Base-by-base conservation (phyloP, 2,329 filamentous ascomycete genomes). In the Paraphaeosphaeria sporulosa region DNA sequence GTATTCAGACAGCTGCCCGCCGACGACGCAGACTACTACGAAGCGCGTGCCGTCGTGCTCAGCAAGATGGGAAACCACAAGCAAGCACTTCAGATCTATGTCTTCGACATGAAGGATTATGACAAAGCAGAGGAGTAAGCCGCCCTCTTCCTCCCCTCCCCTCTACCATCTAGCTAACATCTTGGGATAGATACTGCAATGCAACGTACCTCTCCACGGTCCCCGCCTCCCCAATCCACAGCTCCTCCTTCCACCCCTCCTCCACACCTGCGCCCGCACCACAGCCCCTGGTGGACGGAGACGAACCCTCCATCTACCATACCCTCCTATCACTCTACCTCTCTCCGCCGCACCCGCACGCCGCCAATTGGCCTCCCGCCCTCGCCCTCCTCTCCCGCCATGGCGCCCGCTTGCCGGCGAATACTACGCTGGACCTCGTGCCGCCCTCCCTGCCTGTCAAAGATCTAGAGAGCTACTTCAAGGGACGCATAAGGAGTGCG, bases 1-100 rank as follows among this genome's bases (percentile, higher is more conserved):
- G 93, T 93, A 15, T 90, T 97, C 71, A 85, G 85, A 53, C 84
- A 92, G 71, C 87, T 99, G 57, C 92, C 93, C 6, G 84, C 88
- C 60, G 91, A 97, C 70, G 93, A 97, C 75, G 83, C 93, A 0
- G 84, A 87, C 2, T 97, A 97, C 71, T 96, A 91, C 76, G 94
- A 98, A 76, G 89, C 93, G 1, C 89, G 94, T 62, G 95, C 95
- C 7, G 90, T 98, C 47, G 89, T 98, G 21, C 86, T 98, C 42
- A 93, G 92, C 78, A 96, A 95, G 69, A 97, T 98, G 92, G 93
- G 92, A 7, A 90, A 94, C 70, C 94, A 99, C 80, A 94, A 93
- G 74, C 93, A 98, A 78, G 95, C 95, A 0, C 82, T 99, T n/a
- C 91, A 95, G 74, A 97, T 99, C 55, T 99, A 97, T 75, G 94